Evolutionary conservation across 805 yeast species (phyloP), one percentile per base, ranked within the genome.

Genomic region (Candida chilensis): DNA sequence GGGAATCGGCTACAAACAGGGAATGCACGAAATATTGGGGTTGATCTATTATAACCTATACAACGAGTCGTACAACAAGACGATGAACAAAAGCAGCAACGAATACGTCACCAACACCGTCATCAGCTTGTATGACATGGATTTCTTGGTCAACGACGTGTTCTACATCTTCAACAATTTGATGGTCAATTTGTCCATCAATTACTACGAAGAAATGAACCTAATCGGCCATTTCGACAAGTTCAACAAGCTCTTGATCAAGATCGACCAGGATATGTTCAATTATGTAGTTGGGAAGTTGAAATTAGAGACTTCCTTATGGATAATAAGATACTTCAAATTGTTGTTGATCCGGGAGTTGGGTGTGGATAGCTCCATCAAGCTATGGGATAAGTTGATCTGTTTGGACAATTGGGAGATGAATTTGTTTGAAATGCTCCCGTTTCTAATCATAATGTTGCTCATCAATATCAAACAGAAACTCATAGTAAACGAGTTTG

Each of bases 211-310:
- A 20, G 68, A 62, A 34, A 34, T 32, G 2, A 41, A 32, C 15
- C 44, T 62, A 21, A 48, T 54, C 50, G 30, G 33, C 18, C 49
- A 61, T 5, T 60, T 61, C 17, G 59, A 58, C 27, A 30, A 34
- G 5, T 58, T 62, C 40, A 58, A 61, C 30, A 41, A 41, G 12
- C 42, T 47, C 28, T 40, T 62, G 30, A 59, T 62, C 64, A 62
- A 62, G 35, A 57, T 60, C 4, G 68, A 62, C 37, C 68, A 62
- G 36, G 41, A 61, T 14, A 56, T 62, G 18, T 64, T 61, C 37
- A 61, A 61, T 39, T 58, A 47, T 36, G 40, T 62, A 20, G 45
- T 56, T 14, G 51, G 52, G 20, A 61, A 60, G 39, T 44, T 62
- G 20, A 53, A 48, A 35, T 37, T 62, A 7, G 68, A 62, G 33